These are phyloP conservation scores for Pichia cabralensis DNA, from an alignment of 805 yeast genomes.

Conservation along the genomic window DNA sequence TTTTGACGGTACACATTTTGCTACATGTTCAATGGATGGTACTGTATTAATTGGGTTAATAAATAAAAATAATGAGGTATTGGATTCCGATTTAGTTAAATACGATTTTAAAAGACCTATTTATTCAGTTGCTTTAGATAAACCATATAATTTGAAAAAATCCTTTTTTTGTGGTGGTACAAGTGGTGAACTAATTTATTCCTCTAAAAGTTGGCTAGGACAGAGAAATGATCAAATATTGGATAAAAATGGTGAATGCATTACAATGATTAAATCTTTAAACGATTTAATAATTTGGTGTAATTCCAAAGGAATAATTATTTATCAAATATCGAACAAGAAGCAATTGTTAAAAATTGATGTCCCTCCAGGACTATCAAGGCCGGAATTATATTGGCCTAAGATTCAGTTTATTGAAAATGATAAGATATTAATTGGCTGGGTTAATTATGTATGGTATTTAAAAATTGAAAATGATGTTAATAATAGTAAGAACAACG, in stretches of 20 bases:
- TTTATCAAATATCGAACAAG: conserved; percentile 48
- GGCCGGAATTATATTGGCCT: conserved; percentile 83
- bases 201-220: conserved; percentile 82
- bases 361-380: conserved; percentile 43
- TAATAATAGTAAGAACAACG: too few relatives aligned
- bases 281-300: conserved; percentile 73
- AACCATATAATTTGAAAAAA: conserved; percentile 49
- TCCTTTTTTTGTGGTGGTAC: conserved; percentile 84
- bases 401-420: conserved; percentile 62
- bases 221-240: conserved; percentile 60
- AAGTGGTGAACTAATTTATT: conserved; percentile 68
- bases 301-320: conserved; percentile 68
- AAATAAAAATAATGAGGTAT: conserved; percentile 24
- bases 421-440: conserved; percentile 61
- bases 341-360: conserved; percentile 41
- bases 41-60: conserved; percentile 76
- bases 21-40: conserved; percentile 91
- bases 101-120: conserved; percentile 82
- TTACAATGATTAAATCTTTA: conserved; percentile 54
- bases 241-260: conserved; percentile 55
- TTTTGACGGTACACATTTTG: conserved; percentile 65
- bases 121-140: conserved; percentile 76
- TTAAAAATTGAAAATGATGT: conserved; percentile 13
- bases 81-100: conserved; percentile 51
- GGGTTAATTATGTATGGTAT: conserved; percentile 78